Evolutionary conservation across 2,329 filamentous ascomycete genomes (phyloP).

Genomic region (Alternaria arbusti): DNA sequence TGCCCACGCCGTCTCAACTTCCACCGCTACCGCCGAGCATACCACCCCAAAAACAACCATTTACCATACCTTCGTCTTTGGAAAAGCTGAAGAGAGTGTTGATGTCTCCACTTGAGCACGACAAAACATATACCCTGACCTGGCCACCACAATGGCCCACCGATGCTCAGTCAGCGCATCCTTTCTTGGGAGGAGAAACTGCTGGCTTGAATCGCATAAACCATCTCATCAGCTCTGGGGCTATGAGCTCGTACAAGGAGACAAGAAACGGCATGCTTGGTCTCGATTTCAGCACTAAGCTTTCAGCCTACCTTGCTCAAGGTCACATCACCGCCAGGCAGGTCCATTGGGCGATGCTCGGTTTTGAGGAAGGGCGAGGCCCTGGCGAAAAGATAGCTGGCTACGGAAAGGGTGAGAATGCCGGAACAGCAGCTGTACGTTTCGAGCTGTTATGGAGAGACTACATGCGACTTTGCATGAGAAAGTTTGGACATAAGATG

Average conservation of each 20-base stretch:
- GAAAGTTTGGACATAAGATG: constrained; percentile 70
- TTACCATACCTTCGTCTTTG: constrained; percentile 65
- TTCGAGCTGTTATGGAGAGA: constrained; percentile 79
- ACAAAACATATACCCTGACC: constrained; percentile 53
- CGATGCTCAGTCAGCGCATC: constrained; percentile 65
- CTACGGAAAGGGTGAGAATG: constrained; percentile 74
- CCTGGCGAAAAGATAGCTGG: constrained; percentile 49
- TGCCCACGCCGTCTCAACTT: constrained; percentile 63
- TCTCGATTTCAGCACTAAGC: constrained; percentile 74
- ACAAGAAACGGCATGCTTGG: constrained; percentile 76
- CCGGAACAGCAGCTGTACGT: constrained; percentile 71
- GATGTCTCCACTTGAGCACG: constrained; percentile 61
- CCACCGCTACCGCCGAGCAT: constrained; percentile 65
- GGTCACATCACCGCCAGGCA: constrained; percentile 77
- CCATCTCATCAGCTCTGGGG: constrained; percentile 66
- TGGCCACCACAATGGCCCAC: constrained; percentile 62
- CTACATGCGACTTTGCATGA: constrained; percentile 78
- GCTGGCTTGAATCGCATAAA: constrained; percentile 64
- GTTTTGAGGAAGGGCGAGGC: constrained; percentile 69
- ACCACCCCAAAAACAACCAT: constrained; percentile 67
- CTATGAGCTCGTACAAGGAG: constrained; percentile 69
- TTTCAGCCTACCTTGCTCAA: constrained; percentile 75
- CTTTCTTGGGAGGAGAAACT: constrained; percentile 72
- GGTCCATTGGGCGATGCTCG: constrained; percentile 71
- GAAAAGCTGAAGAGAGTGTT: constrained; percentile 63